Evolutionary conservation across 2,329 filamentous ascomycete species (phyloP).

Genomic region (Sarocladiaceae sp.): DNA sequence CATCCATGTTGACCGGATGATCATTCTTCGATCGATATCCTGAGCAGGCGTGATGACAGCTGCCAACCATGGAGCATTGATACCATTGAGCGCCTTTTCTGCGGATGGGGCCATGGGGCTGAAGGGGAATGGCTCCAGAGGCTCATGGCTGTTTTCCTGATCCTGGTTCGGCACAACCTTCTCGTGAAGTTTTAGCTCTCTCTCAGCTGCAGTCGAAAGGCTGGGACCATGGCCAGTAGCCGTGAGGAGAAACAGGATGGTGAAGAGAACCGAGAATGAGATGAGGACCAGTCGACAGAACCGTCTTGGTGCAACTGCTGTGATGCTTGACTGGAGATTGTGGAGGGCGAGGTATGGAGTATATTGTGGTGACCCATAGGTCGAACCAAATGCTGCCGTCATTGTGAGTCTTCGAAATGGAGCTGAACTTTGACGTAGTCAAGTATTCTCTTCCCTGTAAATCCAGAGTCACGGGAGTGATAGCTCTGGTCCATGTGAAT

Average conservation of each 20-base stretch:
- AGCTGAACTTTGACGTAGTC: no score
- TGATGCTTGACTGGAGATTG: no score
- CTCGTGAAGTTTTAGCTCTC: neutral
- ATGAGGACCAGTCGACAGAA: neutral
- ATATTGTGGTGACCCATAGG: no score
- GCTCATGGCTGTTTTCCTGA: neutral
- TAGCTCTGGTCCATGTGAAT: no score
- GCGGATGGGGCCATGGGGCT: neutral
- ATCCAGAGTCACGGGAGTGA: no score
- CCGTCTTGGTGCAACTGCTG: slow-evolving; percentile 18
- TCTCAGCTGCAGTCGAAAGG: neutral
- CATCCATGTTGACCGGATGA: slow-evolving; percentile 27
- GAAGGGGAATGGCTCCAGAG: neutral
- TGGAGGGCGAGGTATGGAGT: no score
- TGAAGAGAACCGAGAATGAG: neutral
- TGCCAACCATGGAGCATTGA: slow-evolving; percentile 19
- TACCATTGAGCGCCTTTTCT: neutral
- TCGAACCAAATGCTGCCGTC: no score
- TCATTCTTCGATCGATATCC: slow-evolving; percentile 21
- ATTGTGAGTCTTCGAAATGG: no score
- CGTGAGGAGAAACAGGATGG: neutral
- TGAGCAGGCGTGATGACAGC: slow-evolving; percentile 23
- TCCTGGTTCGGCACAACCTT: neutral
- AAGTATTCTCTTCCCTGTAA: no score
- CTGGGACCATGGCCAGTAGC: neutral